Evolutionary conservation across 83 land plant genomes (phyloP).

Genomic region (Diphasiastrum complanatum): DNA sequence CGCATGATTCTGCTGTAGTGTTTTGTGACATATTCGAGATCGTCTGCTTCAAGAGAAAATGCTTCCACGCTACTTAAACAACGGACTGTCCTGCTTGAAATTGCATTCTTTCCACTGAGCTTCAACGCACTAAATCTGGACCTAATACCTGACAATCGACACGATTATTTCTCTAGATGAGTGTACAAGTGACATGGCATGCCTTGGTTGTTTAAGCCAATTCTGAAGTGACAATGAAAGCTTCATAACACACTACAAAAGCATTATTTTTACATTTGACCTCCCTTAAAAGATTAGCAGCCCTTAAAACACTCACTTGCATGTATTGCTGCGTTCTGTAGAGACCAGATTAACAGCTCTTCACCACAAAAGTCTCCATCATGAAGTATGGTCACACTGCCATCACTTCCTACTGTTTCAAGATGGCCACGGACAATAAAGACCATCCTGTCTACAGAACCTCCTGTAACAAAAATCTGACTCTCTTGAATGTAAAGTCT

Average conservation of each 20-base stretch:
- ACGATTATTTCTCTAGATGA: too few species aligned
- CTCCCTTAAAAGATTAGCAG: too few species aligned
- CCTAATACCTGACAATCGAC: too few species aligned
- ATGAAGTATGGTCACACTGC: not conserved
- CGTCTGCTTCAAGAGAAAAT: conserved; percentile 55
- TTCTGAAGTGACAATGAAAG: too few species aligned
- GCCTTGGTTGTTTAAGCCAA: too few species aligned
- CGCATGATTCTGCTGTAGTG: conserved; percentile 46
- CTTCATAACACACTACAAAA: too few species aligned
- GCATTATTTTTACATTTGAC: too few species aligned
- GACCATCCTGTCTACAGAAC: conserved; percentile 1
- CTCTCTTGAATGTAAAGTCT: conserved; percentile 7
- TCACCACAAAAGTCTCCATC: conserved; percentile 13
- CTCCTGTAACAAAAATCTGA: conserved; percentile 1
- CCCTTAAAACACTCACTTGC: too few species aligned
- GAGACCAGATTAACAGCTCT: too few species aligned
- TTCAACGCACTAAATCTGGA: not conserved
- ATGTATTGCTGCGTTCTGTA: too few species aligned
- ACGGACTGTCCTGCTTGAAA: conserved; percentile 49
- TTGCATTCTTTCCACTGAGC: conserved; percentile 28
- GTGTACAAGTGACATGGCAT: too few species aligned
- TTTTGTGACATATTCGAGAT: conserved; percentile 64
- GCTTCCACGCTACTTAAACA: conserved; percentile 68
- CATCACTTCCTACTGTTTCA: not conserved
- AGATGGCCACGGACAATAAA: conserved; percentile 7